Evolutionary conservation across 306 rosid genomes (phyloP), one percentile per base, ranked within the genome.

Genomic region (Begonia loranthoides): DNA sequence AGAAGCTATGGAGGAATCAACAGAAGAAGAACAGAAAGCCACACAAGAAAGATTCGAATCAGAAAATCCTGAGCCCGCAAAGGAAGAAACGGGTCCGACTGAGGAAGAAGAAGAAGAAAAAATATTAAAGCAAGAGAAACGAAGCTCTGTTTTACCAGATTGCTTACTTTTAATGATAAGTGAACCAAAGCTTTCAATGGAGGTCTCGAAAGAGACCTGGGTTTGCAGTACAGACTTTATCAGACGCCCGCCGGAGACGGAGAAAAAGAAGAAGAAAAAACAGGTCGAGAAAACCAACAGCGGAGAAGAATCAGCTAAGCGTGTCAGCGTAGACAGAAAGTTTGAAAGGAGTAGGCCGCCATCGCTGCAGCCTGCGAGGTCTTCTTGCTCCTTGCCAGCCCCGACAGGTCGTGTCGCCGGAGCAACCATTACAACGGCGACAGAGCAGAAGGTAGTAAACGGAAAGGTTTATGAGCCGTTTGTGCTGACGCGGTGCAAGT

Each of bases 131-230:
- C 49, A 17, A 46, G 44, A 57, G 46, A 57, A 59, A 36, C 52
- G 38, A 41, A 34, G 39, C 17, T 24, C 71, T 9, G 76, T 55
- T 0, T 61, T 86, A 9, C 95, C 95, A 17, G 95, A 90, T 19
- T 90, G 95, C 74, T 67, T 90, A 77, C 72, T 86, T 50, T 41
- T 86, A 65, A 90, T 90, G 99, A 86, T 90, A 95, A 86, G 87
- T 49, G 99, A 90, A 63, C 99, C 99, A 0, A 90, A 90, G 71
- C 62, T 86, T n/a, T 90, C 99, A 0, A 86, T 90, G 99, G 99
- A 90, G 61, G 99, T 90, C 0, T 90, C 99, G 2, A 86, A 74
- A 65, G 99, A 86, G 57, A 90, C 99, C 0, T 90, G 99, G 99
- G 84, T 90, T 0, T 80, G 99, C 71, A 78, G 77, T 60, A 80